phyloP scores from a whole-genome alignment of 2,329 filamentous ascomycete species.

The Cordyceps militaris region DNA sequence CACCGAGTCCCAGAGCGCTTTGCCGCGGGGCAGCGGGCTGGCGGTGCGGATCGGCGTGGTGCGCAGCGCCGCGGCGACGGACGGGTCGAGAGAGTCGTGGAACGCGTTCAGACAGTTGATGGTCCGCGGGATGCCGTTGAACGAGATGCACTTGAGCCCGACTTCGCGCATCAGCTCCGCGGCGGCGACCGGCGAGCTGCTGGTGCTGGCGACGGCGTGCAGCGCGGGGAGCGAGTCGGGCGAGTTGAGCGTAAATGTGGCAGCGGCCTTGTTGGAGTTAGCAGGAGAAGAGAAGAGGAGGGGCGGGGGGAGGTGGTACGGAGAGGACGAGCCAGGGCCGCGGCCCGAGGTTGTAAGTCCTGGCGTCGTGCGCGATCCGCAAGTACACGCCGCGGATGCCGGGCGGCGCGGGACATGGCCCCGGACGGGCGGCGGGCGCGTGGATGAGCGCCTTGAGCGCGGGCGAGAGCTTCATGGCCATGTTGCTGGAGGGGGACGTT shows the following conservation, averaged over 20 bases:
- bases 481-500: constrained; percentile 45
- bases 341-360: constrained; percentile 52
- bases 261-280: constrained; percentile 52
- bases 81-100: constrained; percentile 51
- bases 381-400: constrained; percentile 56
- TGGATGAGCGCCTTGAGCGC: constrained; percentile 69
- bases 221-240: constrained; percentile 64
- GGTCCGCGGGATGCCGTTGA: constrained; percentile 75
- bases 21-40: constrained; percentile 48
- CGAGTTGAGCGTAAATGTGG: constrained; percentile 81
- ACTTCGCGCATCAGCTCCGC: constrained; percentile 71
- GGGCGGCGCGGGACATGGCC: constrained; percentile 57
- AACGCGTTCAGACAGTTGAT: constrained; percentile 78
- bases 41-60: constrained; percentile 46
- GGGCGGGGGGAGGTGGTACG: constrained; percentile 30
- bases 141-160: constrained; percentile 69
- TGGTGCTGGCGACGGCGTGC: constrained; percentile 41
- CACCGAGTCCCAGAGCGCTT: constrained; percentile 65
- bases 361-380: constrained; percentile 56
- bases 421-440: constrained; percentile 58
- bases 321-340: constrained; percentile 62
- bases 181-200: constrained; percentile 34
- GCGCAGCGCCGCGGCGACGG: constrained; percentile 47
- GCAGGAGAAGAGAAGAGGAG: background rate
- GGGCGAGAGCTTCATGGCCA: constrained; percentile 56